Percentiles rank a stretch among this genome's conserved stretches.
Conservation (phyloP, 768 basidiomycete genomes). For the Auricularia auricula-judae region DNA sequence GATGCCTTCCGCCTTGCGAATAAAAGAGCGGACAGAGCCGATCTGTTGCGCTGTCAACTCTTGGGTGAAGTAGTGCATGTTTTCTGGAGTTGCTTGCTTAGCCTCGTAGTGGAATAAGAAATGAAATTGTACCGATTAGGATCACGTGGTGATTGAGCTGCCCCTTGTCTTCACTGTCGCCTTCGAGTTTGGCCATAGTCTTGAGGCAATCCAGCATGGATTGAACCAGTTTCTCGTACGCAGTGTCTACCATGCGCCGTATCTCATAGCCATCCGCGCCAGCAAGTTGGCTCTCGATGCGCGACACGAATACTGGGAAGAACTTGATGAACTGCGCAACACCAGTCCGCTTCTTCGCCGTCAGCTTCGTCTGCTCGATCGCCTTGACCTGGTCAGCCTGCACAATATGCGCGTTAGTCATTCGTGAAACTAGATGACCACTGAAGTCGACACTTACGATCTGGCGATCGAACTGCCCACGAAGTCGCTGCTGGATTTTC, state of each 20-base stretch:
- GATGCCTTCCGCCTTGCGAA: slow-evolving; percentile 63
- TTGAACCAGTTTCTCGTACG: slow-evolving; percentile 82
- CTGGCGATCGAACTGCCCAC: slow-evolving; percentile 62
- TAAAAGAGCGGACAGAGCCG: slow-evolving; percentile 48
- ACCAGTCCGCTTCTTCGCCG: slow-evolving; percentile 86
- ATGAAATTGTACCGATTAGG: slow-evolving; percentile 60
- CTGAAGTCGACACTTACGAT: slow-evolving; percentile 16
- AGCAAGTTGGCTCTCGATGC: slow-evolving; percentile 75
- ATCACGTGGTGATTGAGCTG: slow-evolving; percentile 95
- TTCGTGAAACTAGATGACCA: slow-evolving; percentile 12
- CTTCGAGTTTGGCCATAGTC: slow-evolving; percentile 93
- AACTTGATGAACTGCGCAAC: slow-evolving; percentile 86
- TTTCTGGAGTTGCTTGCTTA: slow-evolving; percentile 43
- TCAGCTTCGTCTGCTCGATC: slow-evolving; percentile 84
- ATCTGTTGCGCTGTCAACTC: slow-evolving; percentile 67
- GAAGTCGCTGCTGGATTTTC: slow-evolving; percentile 71
- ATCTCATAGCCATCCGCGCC: slow-evolving; percentile 70
- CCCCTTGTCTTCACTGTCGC: slow-evolving; percentile 90
- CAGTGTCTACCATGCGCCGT: slow-evolving; percentile 61
- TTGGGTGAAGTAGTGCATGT: slow-evolving; percentile 89
- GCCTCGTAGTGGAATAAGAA: not conserved
- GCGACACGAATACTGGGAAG: slow-evolving; percentile 77
- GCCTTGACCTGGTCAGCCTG: slow-evolving; percentile 80
- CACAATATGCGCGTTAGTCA: not conserved
- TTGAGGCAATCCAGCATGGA: slow-evolving; percentile 88